Conservation (phyloP, 495 filamentous ascomycete species). For the Penicillium soppii region DNA sequence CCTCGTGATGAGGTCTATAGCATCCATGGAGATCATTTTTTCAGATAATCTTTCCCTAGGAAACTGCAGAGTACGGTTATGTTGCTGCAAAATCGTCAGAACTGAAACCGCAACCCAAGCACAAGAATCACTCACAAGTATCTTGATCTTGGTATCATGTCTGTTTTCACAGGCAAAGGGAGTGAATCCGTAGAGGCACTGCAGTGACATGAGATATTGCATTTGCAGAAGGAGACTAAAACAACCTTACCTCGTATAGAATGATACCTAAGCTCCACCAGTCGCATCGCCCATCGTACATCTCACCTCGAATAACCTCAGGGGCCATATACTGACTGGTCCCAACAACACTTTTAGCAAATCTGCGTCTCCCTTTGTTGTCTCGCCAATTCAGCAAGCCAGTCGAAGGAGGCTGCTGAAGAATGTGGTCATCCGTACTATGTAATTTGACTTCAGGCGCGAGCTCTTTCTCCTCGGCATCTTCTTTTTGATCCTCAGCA, state of each 20-base stretch:
- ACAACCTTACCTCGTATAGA: conserved; percentile 67
- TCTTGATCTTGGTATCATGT: conserved; percentile 77
- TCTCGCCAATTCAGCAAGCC: conserved; percentile 75
- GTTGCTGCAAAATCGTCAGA: conserved; percentile 33
- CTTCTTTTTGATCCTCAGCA: conserved; percentile 60
- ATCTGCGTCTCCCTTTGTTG: conserved; percentile 65
- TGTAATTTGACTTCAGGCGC: neutral
- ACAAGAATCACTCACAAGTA: conserved; percentile 56
- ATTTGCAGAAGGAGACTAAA: neutral
- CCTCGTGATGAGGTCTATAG: conserved; percentile 69
- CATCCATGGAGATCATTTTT: conserved; percentile 56
- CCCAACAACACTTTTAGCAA: conserved; percentile 85
- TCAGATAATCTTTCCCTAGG: conserved; percentile 54
- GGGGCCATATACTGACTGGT: conserved; percentile 98
- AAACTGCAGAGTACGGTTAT: conserved; percentile 57
- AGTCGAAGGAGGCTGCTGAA: conserved; percentile 15
- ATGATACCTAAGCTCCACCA: conserved; percentile 97
- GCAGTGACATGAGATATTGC: neutral
- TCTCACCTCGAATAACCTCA: conserved; percentile 79
- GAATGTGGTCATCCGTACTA: conserved; percentile 9
- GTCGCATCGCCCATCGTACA: conserved; percentile 90
- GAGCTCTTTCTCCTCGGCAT: conserved; percentile 33
- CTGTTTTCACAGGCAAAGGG: conserved; percentile 82
- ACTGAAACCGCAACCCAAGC: neutral
- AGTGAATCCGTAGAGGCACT: conserved; percentile 87